Conservation (phyloP, 495 filamentous ascomycete genomes). For the Neurospora sp. region DNA sequence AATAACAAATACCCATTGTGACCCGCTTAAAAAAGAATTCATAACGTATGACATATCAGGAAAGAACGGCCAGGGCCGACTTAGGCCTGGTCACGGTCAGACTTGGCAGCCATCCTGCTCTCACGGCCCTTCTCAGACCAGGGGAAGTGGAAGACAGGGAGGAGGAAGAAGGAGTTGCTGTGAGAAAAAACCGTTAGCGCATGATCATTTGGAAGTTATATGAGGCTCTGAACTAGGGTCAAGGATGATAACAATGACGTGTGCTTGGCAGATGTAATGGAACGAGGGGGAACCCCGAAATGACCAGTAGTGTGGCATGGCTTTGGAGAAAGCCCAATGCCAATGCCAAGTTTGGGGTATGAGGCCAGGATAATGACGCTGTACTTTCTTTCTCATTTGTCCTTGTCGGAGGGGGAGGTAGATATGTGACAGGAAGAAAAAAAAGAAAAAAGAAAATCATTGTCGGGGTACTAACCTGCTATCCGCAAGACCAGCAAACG, state of each 20-base stretch:
- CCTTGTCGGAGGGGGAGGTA: neutral
- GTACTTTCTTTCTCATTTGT: neutral
- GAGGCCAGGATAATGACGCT: neutral
- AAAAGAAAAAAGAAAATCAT: constrained; percentile 6
- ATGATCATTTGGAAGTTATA: constrained; percentile 1
- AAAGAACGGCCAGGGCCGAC: neutral
- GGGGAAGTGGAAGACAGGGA: constrained; percentile 93
- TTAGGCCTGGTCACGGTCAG: constrained; percentile 24
- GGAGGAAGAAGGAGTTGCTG: constrained; percentile 85
- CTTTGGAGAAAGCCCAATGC: neutral
- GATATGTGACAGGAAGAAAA: neutral
- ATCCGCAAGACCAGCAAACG: constrained; percentile 89
- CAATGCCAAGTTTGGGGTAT: neutral
- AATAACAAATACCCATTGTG: neutral
- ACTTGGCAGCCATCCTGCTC: constrained; percentile 30
- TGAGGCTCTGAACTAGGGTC: constrained; percentile 5
- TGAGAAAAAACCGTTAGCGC: constrained; percentile 5
- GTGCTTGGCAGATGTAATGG: constrained; percentile 14
- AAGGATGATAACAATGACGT: constrained; percentile 12
- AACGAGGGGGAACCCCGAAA: neutral
- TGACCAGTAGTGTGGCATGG: neutral
- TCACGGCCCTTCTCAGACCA: constrained; percentile 83
- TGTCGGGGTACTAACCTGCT: constrained; percentile 47
- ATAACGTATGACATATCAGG: neutral
- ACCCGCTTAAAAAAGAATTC: neutral